These are phyloP conservation scores for Trichoderma sp. DNA, from an alignment of 2,329 filamentous ascomycete species.

Conservation along the genomic window DNA sequence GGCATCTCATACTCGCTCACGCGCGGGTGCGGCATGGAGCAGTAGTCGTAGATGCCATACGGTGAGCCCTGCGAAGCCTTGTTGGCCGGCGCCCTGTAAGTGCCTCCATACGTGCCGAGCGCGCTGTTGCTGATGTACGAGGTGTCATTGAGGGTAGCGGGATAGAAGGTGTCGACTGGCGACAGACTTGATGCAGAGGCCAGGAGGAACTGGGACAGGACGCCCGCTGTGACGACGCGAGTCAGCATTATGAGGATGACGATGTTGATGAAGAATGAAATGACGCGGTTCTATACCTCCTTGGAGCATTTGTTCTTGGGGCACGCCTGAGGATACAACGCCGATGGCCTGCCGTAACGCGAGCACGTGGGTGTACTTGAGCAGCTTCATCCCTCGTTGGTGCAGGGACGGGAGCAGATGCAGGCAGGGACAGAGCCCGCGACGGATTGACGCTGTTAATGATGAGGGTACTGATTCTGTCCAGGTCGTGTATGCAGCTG, in stretches of 20 bases:
- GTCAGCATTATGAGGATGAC: slow-evolving; percentile 11
- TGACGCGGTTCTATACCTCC: neutral
- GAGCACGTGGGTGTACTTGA: slow-evolving; percentile 17
- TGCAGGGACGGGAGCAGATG: neutral
- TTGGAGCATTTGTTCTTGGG: neutral
- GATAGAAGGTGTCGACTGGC: slow-evolving; percentile 22
- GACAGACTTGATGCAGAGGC: slow-evolving; percentile 9
- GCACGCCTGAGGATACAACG: neutral
- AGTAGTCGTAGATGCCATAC: slow-evolving; percentile 22
- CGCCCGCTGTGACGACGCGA: neutral
- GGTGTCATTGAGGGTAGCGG: slow-evolving; percentile 12
- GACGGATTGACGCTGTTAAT: neutral
- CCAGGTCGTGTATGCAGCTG: neutral
- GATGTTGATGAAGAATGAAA: neutral
- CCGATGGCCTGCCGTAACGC: slow-evolving; percentile 1
- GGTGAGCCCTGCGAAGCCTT: slow-evolving; percentile 17
- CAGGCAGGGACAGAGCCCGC: neutral
- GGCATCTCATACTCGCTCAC: slow-evolving; percentile 21
- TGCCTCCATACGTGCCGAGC: slow-evolving; percentile 21
- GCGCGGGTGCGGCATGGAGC: slow-evolving; percentile 23
- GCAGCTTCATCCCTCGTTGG: slow-evolving; percentile 1
- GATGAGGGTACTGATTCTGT: too few species aligned
- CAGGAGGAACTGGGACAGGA: slow-evolving; percentile 6
- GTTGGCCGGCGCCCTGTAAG: slow-evolving; percentile 15
- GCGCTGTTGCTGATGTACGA: slow-evolving; percentile 21